Evolutionary conservation across 192 early-diverging fungal genomes (phyloP).

Genomic region (Backusella macrospora): DNA sequence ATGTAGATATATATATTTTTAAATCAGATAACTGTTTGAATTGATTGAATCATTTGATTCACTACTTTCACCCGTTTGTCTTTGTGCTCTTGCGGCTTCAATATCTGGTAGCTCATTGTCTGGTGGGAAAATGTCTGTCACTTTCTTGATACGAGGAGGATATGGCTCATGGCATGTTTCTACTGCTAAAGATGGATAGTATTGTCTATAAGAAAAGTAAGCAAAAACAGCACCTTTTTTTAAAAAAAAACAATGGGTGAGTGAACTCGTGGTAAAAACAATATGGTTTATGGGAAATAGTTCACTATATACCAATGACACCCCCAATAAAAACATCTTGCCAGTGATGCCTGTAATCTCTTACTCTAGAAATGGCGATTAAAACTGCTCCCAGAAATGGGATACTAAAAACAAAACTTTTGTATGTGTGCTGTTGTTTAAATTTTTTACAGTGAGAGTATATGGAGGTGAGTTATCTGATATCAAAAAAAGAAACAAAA

Average conservation of each 20-base stretch:
- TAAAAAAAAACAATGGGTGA: too few species aligned
- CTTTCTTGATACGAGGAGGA: slow-evolving; percentile 20
- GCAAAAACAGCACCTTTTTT: slow-evolving; percentile 60
- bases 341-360: slow-evolving; percentile 83
- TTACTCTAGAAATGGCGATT: slow-evolving; percentile 66
- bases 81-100: background rate
- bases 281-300: background rate
- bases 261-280: background rate
- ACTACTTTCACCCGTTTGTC: background rate
- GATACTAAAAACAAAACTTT: slow-evolving; percentile 60
- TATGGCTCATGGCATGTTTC: background rate
- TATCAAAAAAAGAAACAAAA: background rate
- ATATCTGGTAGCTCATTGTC: slow-evolving; percentile 3
- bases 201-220: slow-evolving; percentile 68
- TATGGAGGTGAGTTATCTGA: background rate
- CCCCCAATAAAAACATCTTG: slow-evolving; percentile 72
- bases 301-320: slow-evolving; percentile 50
- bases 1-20: background rate
- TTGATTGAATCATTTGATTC: background rate
- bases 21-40: background rate
- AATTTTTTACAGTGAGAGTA: background rate
- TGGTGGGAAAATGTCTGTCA: slow-evolving; percentile 1
- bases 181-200: slow-evolving; percentile 55
- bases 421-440: slow-evolving; percentile 57
- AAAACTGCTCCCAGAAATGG: slow-evolving; percentile 61